Base-by-base conservation (phyloP, 2,329 filamentous ascomycete species). In the Claviceps sp. region DNA sequence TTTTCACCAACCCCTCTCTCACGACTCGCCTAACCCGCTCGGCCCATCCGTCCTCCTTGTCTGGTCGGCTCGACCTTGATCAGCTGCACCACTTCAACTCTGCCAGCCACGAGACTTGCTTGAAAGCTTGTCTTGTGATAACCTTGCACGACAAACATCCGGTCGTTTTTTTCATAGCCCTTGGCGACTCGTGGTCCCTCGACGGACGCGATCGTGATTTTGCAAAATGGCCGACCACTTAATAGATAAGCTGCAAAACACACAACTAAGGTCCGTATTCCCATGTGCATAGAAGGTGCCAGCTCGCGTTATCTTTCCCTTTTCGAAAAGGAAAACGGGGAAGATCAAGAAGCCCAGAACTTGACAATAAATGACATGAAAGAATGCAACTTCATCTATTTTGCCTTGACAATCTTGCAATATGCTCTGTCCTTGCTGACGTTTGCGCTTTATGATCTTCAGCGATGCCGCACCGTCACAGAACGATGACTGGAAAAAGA, bases 401-500 rank as follows among this genome's bases (percentile, higher is more conserved):
- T 14, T 40, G 13, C 14, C 7, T n/a, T 40, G 7, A 34, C 30
- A 24, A n/a, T 30, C n/a, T 22, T 18, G n/a, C 18, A 37, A 16
- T 14, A 26, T 34, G 43, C 30, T n/a, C 11, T 48, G 20, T 14
- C 7, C 6, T 46, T 49, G 20, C 51, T 55, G 48, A 55, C 51
- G 11, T 43, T n/a, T 8, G 8, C 7, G 26, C 14, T 42, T 42
- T 22, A 9, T 8, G 20, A 42, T 16, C 2, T 34, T 59, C 61
- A 75, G 72, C 65, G 74, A 80, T 63, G 71, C 68, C 60, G 58
- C 71, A 57, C 65, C 70, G 61, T 67, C 74, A 55, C 60, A 58
- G 50, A 63, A 57, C 49, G 78, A 81, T 34, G 81, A 89, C 64
- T 91, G 87, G 87, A 87, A 87, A 71, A 77, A 82, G 63, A 79